Conservation (phyloP, 768 basidiomycete genomes). For the Rhizopogon sp. region DNA sequence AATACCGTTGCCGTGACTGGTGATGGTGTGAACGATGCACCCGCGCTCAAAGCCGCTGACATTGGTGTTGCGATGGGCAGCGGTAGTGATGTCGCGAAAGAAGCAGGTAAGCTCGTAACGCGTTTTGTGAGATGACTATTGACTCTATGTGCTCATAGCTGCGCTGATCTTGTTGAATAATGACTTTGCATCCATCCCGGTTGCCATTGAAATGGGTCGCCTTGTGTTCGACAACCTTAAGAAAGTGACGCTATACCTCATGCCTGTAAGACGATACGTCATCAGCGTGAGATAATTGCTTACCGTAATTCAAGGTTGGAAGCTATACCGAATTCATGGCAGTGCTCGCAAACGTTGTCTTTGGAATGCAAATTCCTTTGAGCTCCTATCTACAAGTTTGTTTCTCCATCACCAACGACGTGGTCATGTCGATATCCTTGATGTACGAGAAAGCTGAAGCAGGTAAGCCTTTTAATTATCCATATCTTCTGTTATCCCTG, state of each 20-base stretch:
- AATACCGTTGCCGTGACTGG: conserved; percentile 51
- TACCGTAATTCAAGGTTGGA: conserved; percentile 31
- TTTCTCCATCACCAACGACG: conserved; percentile 51
- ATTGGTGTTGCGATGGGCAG: conserved; percentile 51
- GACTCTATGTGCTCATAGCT: conserved; percentile 16
- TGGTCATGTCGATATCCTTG: conserved; percentile 45
- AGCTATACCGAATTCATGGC: conserved; percentile 57
- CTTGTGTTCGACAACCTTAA: conserved; percentile 56
- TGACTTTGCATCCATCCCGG: conserved; percentile 53
- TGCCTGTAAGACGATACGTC: conserved; percentile 29
- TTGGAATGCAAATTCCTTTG: conserved; percentile 56
- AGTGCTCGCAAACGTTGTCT: conserved; percentile 49
- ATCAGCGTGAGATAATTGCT: conserved; percentile 2
- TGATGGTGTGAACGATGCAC: conserved; percentile 53
- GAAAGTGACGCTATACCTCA: conserved; percentile 43
- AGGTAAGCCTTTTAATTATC: conserved; percentile 19
- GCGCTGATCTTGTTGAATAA: conserved; percentile 51
- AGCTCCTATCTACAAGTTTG: conserved; percentile 52
- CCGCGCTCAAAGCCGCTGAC: conserved; percentile 47
- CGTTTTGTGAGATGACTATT: neutral
- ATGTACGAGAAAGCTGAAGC: conserved; percentile 50
- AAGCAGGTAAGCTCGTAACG: conserved; percentile 36
- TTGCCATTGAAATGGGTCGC: conserved; percentile 56
- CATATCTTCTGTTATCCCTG: neutral
- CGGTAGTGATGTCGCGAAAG: conserved; percentile 49